phyloP scores from a whole-genome alignment of 768 basidiomycete species.

The Podaxis sp. region DNA sequence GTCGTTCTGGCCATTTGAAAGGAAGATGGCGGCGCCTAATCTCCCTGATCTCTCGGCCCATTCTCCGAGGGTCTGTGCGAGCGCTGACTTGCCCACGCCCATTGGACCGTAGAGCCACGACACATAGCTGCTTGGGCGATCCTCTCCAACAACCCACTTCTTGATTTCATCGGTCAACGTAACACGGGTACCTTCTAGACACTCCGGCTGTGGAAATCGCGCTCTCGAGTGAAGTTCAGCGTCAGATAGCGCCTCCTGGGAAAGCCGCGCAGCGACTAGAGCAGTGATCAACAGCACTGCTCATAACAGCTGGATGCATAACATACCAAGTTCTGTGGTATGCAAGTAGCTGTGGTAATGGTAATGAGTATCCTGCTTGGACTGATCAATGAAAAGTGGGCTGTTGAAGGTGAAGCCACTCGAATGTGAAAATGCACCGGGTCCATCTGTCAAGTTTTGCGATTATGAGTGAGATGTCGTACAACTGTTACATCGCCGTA shows the following conservation, averaged over 20 bases:
- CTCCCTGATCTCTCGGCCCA: neutral
- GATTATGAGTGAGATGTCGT: no score
- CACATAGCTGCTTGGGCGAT: neutral
- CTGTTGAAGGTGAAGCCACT: neutral
- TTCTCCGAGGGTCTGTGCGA: conserved; percentile 5
- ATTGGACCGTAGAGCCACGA: neutral
- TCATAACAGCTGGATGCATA: neutral
- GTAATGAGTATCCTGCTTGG: neutral
- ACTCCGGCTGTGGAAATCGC: neutral
- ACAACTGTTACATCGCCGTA: no score
- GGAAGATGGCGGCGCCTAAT: neutral
- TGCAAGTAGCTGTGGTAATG: neutral
- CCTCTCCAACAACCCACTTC: neutral
- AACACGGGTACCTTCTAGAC: neutral
- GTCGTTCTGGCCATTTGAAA: neutral
- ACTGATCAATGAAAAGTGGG: neutral
- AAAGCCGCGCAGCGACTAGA: neutral
- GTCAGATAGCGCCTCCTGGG: neutral
- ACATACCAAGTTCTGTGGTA: neutral
- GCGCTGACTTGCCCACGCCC: conserved; percentile 6
- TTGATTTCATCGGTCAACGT: neutral
- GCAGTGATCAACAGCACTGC: neutral
- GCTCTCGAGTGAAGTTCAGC: neutral
- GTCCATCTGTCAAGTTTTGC: no score
- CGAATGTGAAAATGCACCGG: neutral